Evolutionary conservation across 2,329 filamentous ascomycete genomes (phyloP), one percentile per base, ranked within the genome.

Genomic region (Penicillium capsulatum): DNA sequence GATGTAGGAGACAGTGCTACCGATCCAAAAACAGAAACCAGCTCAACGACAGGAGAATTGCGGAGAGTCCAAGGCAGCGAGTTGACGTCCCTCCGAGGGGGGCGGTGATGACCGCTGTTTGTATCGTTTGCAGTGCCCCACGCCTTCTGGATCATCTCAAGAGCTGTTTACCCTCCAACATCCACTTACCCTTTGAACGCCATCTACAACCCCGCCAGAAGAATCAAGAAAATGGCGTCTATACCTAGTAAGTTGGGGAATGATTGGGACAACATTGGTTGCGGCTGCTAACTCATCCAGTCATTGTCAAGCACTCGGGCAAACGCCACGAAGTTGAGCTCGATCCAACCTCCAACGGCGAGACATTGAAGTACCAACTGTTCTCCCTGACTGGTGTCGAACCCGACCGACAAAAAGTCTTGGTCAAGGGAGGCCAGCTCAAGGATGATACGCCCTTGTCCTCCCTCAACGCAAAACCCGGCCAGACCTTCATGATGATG

Each of bases 341-440:
- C 58, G 91, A 97, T 63, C 77, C 86, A 30, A 75, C 79, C 17
- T 83, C 86, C 31, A 88, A 81, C 47, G 92, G 92, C 67, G 89
- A 96, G 67, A 86, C 86, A 41, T 88, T 98, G 74, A 98, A 97
- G 67, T 87, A 86, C 60, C 92, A 97, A 66, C 79, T 98, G 42
- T 98, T 84, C 72, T 96, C 90, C 48, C 74, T 98, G 40, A 98
- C 92, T 32, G 89, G 87, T 45, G 92, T 98, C 60, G 92, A 97
- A 64, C 92, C 92, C 50, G 87, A 94, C 48, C 84, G 91, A 47
- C 94, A 98, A 68, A 97, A 97, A 72, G 86, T 98, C 55, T 71
- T 98, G 40, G 80, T 96, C 66, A 96, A 95, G 69, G 89, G 89
- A 50, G 86, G 87, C 49, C 88, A 94, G 67, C 80, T 98, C 55